Evolutionary conservation across 2,329 filamentous ascomycete species (phyloP).

Genomic region (Fusarium burgessii): DNA sequence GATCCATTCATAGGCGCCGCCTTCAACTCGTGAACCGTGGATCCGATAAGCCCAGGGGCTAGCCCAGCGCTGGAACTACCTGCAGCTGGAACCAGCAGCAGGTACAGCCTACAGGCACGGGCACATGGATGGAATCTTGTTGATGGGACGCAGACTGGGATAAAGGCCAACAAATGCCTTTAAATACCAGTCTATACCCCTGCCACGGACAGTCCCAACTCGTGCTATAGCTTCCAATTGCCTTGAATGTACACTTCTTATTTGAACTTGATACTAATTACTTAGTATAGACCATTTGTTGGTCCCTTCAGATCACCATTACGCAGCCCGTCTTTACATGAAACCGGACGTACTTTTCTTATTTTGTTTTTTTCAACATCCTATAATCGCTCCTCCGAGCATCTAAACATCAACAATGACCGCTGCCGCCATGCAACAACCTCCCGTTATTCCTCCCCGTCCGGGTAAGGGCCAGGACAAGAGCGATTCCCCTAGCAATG

Average conservation of each 20-base stretch:
- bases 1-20: slow-evolving; percentile 21
- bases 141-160: slow-evolving; percentile 13
- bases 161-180: slow-evolving; percentile 21
- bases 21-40: slow-evolving; percentile 34
- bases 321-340: slow-evolving; percentile 32
- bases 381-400: slow-evolving; percentile 35
- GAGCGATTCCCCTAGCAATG: slow-evolving; percentile 49
- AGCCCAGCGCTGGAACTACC: slow-evolving; percentile 1
- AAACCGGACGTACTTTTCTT: slow-evolving; percentile 20
- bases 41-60: slow-evolving; percentile 39
- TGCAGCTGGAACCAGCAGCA: slow-evolving; percentile 6
- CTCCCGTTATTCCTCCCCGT: slow-evolving; percentile 68
- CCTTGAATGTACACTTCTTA: slow-evolving; percentile 18
- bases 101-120: slow-evolving; percentile 17
- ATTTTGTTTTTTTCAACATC: slow-evolving; percentile 23
- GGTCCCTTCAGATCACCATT: slow-evolving; percentile 31
- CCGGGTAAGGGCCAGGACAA: slow-evolving; percentile 65
- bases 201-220: slow-evolving; percentile 18
- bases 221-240: slow-evolving; percentile 25
- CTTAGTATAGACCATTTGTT: slow-evolving; percentile 40
- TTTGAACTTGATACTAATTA: slow-evolving; percentile 44
- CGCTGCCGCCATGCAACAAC: slow-evolving; percentile 61
- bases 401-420: slow-evolving; percentile 56
- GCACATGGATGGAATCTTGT: slow-evolving; percentile 22
- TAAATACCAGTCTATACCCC: slow-evolving; percentile 36